Evolutionary conservation across 2,329 filamentous ascomycete genomes (phyloP), one percentile per base, ranked within the genome.

Genomic region (Ophiostoma sp.): DNA sequence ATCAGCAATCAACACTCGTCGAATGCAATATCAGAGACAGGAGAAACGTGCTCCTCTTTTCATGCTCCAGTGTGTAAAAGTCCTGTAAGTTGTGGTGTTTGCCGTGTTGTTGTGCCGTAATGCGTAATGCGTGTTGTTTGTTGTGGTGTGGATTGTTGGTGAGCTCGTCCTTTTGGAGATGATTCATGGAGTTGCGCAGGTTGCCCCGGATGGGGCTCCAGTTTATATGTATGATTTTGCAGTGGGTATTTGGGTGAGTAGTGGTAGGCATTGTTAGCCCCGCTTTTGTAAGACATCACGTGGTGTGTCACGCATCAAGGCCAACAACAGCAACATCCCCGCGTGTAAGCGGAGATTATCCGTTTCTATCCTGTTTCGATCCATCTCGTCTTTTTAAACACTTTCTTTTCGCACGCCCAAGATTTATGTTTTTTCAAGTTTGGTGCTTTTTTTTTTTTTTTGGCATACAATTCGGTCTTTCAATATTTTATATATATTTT

Each of bases 111-210:
- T 28, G 6, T 42, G 36, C 33, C 9, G 36, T 55, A 55, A 36
- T 36, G 33, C 33, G 33, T 36, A 3, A 22, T 28, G 25, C 22
- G 59, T 64, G 36, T 17, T 45, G 11, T 17, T 25, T 55, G 50
- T 55, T 55, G 50, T 45, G 22, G 28, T 15, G 36, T 45, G 36
- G 57, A 19, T 25, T 28, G 61, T 12, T 63, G 19, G 31, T 39
- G n/a, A 33, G 7, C 48, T 52, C 19, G 19, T 63, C 19, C 6
- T 42, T 28, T 66, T 17, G 36, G 61, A 28, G 61, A 45, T 45
- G 61, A 45, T 42, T 66, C 36, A 45, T 28, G 61, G 61, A 66
- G 61, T 45, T 66, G 61, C 61, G 11, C 61, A 66, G 15, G 61
- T 66, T 36, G 61, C 61, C 61, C 61, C 61, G 61, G 61, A 25